phyloP scores from a whole-genome alignment of 2,329 filamentous ascomycete species.

The Tolypocladium endophyticum region DNA sequence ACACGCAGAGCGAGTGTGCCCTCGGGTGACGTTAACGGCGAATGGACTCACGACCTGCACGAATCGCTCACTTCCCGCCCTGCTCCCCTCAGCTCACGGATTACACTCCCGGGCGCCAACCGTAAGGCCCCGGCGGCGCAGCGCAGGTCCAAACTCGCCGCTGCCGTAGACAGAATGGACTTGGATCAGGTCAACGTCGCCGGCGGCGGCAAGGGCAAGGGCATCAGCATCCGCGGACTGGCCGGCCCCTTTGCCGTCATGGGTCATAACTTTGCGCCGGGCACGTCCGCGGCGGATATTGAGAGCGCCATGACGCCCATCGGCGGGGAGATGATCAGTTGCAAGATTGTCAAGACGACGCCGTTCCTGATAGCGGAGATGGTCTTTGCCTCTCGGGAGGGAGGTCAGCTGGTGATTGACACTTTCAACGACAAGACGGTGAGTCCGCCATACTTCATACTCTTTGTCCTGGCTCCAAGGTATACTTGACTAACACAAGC shows the following conservation, averaged over 20 bases:
- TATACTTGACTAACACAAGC: background rate
- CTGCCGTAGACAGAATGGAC: conserved; percentile 33
- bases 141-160: conserved; percentile 28
- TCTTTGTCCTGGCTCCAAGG: background rate
- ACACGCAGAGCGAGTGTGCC: conserved; percentile 22
- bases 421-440: conserved; percentile 74
- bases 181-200: conserved; percentile 26
- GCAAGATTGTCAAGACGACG: conserved; percentile 53
- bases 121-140: conserved; percentile 15
- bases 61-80: conserved; percentile 24
- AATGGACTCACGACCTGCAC: conserved; percentile 66
- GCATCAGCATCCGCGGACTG: conserved; percentile 63
- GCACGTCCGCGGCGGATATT: conserved; percentile 73
- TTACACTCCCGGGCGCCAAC: conserved; percentile 26
- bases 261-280: conserved; percentile 72
- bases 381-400: conserved; percentile 59
- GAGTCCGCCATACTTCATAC: conserved; percentile 16
- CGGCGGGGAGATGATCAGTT: conserved; percentile 59
- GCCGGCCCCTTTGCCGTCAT: conserved; percentile 63
- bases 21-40: conserved; percentile 49
- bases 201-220: conserved; percentile 17
- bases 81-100: conserved; percentile 35
- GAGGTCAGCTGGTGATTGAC: conserved; percentile 62
- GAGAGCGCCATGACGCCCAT: conserved; percentile 70
- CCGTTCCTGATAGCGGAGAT: conserved; percentile 73